These are phyloP conservation scores for Cynara cardunculus DNA, from an alignment of 129 eudicot species.

Conservation along the genomic window DNA sequence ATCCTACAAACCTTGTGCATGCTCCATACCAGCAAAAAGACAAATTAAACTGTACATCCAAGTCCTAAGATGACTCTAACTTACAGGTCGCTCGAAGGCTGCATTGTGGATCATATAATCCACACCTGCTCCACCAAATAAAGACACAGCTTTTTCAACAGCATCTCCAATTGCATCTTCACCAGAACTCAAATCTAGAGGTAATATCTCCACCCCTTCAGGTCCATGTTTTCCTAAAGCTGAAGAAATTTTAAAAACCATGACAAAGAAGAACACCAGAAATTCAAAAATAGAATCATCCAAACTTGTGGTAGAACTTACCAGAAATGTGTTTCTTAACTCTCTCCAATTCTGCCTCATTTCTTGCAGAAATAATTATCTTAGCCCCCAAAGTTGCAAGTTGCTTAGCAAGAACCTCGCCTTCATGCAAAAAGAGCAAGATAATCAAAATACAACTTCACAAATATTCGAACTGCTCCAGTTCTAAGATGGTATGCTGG, in stretches of 20 bases:
- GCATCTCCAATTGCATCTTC: slow-evolving; percentile 60
- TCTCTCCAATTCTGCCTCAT: slow-evolving; percentile 72
- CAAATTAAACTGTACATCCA: background rate
- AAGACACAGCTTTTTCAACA: slow-evolving; percentile 75
- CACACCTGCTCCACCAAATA: slow-evolving; percentile 72
- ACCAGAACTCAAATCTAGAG: slow-evolving; percentile 84
- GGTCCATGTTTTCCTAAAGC: slow-evolving; percentile 73
- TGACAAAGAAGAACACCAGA: background rate
- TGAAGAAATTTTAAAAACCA: slow-evolving; percentile 18
- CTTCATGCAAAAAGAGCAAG: slow-evolving; percentile 33
- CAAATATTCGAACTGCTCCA: background rate
- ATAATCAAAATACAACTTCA: background rate
- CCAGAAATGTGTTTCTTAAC: slow-evolving; percentile 76
- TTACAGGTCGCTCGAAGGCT: slow-evolving; percentile 93
- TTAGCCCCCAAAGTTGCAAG: slow-evolving; percentile 90
- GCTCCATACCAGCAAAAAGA: slow-evolving; percentile 9
- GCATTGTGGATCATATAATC: slow-evolving; percentile 95
- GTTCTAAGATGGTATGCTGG: background rate
- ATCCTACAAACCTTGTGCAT: background rate
- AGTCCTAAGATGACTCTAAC: slow-evolving; percentile 19
- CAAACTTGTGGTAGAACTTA: slow-evolving; percentile 18
- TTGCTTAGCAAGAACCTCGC: slow-evolving; percentile 85
- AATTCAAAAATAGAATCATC: background rate
- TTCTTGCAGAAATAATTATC: slow-evolving; percentile 89
- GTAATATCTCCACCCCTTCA: slow-evolving; percentile 72